A percentile compares a stretch with the other conserved stretches of the same genome.
These are phyloP conservation scores for Silene vulgaris DNA, from an alignment of 179 eudicot species.

Conservation along the genomic window DNA sequence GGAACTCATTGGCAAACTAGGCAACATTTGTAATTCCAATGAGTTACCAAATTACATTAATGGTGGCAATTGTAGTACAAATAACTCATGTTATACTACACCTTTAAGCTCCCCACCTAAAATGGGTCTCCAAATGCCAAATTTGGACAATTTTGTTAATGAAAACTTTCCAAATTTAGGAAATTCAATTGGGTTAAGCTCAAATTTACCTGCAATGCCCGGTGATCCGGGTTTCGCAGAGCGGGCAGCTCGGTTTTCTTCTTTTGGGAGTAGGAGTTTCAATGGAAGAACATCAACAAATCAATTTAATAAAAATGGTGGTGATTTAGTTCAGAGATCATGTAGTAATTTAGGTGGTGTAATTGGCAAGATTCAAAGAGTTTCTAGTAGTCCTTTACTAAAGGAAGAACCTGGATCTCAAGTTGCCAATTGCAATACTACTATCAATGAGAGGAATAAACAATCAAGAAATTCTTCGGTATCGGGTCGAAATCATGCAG, in stretches of 20 bases:
- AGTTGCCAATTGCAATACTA: slow-evolving; percentile 18
- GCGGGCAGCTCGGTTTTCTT: slow-evolving; percentile 69
- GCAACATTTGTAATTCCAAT: slow-evolving; percentile 36
- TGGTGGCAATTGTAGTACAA: slow-evolving; percentile 24
- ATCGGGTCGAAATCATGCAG: slow-evolving; percentile 50
- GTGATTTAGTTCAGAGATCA: slow-evolving; percentile 32
- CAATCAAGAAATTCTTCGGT: slow-evolving; percentile 42
- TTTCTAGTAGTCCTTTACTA: slow-evolving; percentile 54
- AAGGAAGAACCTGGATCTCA: slow-evolving; percentile 37
- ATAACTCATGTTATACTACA: slow-evolving; percentile 34
- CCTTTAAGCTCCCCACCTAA: slow-evolving; percentile 54
- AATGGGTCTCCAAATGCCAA: slow-evolving; percentile 36
- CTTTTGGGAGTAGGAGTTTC: slow-evolving; percentile 74
- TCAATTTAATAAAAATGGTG: slow-evolving; percentile 29
- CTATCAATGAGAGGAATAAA: slow-evolving; percentile 7
- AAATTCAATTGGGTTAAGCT: slow-evolving; percentile 29
- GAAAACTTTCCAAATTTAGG: slow-evolving; percentile 36
- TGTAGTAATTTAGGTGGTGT: slow-evolving; percentile 21
- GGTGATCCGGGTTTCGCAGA: slow-evolving; percentile 77
- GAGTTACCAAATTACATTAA: slow-evolving; percentile 25
- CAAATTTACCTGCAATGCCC: slow-evolving; percentile 49
- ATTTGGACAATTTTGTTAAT: slow-evolving; percentile 35
- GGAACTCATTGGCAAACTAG: slow-evolving; percentile 56
- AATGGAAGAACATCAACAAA: slow-evolving; percentile 43
- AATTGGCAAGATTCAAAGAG: slow-evolving; percentile 44